These are phyloP conservation scores for Candida frijolesensis DNA, from an alignment of 1,139 yeast species.

Conservation along the genomic window DNA sequence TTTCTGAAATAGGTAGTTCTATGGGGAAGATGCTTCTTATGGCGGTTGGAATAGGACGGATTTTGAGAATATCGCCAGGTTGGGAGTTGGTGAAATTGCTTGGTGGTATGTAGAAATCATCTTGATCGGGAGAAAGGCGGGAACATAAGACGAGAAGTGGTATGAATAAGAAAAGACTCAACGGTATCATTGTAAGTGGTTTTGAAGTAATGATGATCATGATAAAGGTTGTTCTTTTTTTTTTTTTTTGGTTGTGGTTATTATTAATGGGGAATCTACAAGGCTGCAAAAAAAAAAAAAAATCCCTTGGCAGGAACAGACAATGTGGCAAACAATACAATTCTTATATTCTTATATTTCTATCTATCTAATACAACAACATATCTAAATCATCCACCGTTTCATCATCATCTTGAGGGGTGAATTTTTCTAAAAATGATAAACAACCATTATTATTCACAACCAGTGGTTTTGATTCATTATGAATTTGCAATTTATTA, in stretches of 20 bases:
- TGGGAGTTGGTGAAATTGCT: conserved; percentile 19
- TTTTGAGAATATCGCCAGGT: conserved; percentile 24
- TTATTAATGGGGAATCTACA: neutral
- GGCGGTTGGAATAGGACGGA: conserved; percentile 19
- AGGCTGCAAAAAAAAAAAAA: conserved; percentile 1
- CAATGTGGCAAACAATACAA: too few species aligned
- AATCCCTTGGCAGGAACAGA: too few species aligned
- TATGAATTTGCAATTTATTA: neutral
- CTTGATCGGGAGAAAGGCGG: conserved; percentile 10
- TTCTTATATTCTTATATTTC: neutral
- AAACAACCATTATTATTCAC: neutral
- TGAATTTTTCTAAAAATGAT: neutral
- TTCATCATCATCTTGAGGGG: neutral
- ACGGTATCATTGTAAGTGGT: neutral
- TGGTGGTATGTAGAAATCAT: conserved; percentile 27
- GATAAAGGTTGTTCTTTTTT: neutral
- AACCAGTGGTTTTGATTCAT: neutral
- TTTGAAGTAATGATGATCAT: neutral
- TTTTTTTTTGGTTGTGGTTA: too few species aligned
- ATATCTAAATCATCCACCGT: neutral
- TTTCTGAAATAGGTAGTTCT: conserved; percentile 18
- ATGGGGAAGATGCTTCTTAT: conserved; percentile 16
- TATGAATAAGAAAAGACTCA: neutral
- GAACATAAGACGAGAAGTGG: neutral
- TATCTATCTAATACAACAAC: neutral